Base-by-base conservation (phyloP, 495 filamentous ascomycete genomes). In the Xylaria nigripes region DNA sequence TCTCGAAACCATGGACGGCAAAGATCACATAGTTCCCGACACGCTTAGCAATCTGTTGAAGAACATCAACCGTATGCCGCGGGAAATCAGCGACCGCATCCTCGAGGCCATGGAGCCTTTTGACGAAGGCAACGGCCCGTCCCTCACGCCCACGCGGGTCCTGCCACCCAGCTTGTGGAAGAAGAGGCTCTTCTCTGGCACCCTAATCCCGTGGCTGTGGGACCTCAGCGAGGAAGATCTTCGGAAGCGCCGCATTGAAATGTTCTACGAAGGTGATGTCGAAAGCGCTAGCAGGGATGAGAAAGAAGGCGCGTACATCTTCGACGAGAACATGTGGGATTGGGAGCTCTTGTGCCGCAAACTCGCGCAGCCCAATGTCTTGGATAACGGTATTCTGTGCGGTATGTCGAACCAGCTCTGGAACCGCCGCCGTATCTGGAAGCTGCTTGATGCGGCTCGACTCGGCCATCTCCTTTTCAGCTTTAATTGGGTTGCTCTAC, bases 381-480 rank as follows among this genome's bases (percentile, higher is more conserved):
- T 52, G 3, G 15, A 0, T n/a, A 12, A 21, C 1, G 50, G 54
- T 8, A 1, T 50, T 30, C 44, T 60, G 9, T 2, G 16, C 0
- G 3, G 1, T 2, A 40, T 24, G 8, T 9, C 12, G 1, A 12
- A 18, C 0, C 3, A n/a, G n/a, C 54, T 65, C 8, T 38, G 43
- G 48, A 65, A 65, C 43, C 54, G 62, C 15, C 36, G 19, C 5
- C 62, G 59, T n/a, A 64, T 64, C 42, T 64, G 61, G 61, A 40
- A 45, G 6, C 18, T 64, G 15, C 54, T 64, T 7, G 23, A 50
- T 7, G 25, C 22, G 2, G 16, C 58, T 22, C 32, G 52, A 1
- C 41, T 58, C 4, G 54, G 49, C 22, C 48, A 60, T 40, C n/a
- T 50, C 10, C 32, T 29, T 18, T 50, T 50, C 36, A 3, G 12